Evolutionary conservation across 2,329 filamentous ascomycete genomes (phyloP).

Genomic region (Nothopassalora personata): DNA sequence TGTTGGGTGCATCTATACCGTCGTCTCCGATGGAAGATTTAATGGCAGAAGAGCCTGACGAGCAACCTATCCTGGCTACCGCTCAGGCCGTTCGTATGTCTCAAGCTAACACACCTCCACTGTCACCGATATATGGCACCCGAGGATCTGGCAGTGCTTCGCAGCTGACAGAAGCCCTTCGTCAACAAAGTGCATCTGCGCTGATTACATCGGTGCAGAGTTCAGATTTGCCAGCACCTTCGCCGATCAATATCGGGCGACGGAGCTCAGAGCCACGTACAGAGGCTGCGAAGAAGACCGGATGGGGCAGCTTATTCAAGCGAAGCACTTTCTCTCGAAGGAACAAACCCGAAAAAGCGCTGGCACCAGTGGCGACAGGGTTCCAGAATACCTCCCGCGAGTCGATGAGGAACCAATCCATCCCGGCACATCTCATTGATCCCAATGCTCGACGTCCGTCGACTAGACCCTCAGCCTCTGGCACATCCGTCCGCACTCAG

Average conservation of each 20-base stretch:
- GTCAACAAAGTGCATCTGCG: slow-evolving; percentile 15
- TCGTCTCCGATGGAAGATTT: slow-evolving; percentile 29
- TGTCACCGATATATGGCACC: slow-evolving; percentile 25
- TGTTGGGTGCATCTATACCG: slow-evolving; percentile 2
- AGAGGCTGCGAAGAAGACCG: slow-evolving; percentile 33
- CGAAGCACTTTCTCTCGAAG: slow-evolving; percentile 45
- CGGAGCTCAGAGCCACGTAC: slow-evolving; percentile 43
- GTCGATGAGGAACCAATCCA: slow-evolving; percentile 62
- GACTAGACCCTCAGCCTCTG: slow-evolving; percentile 45
- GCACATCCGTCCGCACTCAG: slow-evolving; percentile 69
- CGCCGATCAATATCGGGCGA: slow-evolving; percentile 30
- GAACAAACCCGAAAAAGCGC: slow-evolving; percentile 44
- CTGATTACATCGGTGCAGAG: slow-evolving; percentile 17
- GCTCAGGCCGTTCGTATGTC: slow-evolving; percentile 47
- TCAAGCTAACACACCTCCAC: slow-evolving; percentile 41
- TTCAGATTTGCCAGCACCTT: slow-evolving; percentile 22
- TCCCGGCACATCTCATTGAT: slow-evolving; percentile 45
- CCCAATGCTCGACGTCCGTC: slow-evolving; percentile 29
- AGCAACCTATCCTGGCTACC: slow-evolving; percentile 41
- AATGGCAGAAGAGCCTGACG: slow-evolving; percentile 33
- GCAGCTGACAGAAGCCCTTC: slow-evolving; percentile 15
- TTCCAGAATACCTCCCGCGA: slow-evolving; percentile 89
- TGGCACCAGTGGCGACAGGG: slow-evolving; percentile 58
- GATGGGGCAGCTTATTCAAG: slow-evolving; percentile 69
- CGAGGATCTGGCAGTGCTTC: slow-evolving; percentile 12